Base-by-base conservation (phyloP, 805 yeast genomes). In the Sugiyamaella marilandica region DNA sequence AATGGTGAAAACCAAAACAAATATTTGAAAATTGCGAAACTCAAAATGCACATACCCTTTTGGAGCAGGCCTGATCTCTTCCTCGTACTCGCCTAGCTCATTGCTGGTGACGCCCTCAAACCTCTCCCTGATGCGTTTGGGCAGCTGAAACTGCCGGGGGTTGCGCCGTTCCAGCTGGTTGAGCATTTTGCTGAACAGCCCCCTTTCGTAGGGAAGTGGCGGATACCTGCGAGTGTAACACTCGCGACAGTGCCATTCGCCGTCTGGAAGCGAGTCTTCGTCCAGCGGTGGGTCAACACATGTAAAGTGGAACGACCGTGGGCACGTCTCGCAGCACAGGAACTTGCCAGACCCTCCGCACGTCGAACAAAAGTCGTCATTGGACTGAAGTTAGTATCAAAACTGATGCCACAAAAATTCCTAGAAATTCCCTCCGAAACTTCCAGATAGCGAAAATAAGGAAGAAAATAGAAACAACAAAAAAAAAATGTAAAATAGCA, bases 281-380 rank as follows among this genome's bases (percentile, higher is more conserved):
- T 85, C 88, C 33, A 84, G 70, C 0, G 99, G 98, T 2, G 98
- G 98, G 62, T 87, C 85, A 55, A 92, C 79, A 67, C 99, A 92
- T 4, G 87, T 75, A 64, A 94, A 89, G 65, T 92, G 99, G 69
- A 92, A 94, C 1, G 96, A 87, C 61, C 77, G 78, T 0, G 97
- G 97, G 68, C 99, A 92, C 1, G 87, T 76, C 61, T 92, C 99
- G 70, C 99, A 92, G 69, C 98, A 94, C 21, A 92, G 74, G 61
- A 92, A 90, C 26, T 87, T 77, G 10, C 99, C 99, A 0, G 90
- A 74, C 26, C 89, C 87, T 1, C 95, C 91, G 71, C 99, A 92
- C 0, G 94, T 77, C n/a, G 87, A 74, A 64, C 99, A 92, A 66
- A 78, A 91, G 67, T 92, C 99, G 56, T 91, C 95, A 66, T 92